These are phyloP conservation scores for Kuraishia cidri DNA, from an alignment of 805 yeast species.

Conservation along the genomic window DNA sequence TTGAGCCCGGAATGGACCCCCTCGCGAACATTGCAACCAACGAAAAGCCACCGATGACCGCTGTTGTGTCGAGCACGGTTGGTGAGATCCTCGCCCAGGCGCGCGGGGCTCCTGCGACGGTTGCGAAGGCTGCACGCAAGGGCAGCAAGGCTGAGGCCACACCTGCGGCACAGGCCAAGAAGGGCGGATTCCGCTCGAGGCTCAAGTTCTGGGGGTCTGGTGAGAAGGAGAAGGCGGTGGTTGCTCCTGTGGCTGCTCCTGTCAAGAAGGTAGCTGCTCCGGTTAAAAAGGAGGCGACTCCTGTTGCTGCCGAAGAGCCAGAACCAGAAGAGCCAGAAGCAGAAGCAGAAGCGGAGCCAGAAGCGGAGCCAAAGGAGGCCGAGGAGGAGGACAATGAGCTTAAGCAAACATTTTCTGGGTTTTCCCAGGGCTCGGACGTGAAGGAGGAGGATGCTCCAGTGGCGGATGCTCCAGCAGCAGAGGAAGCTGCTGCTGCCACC, in stretches of 20 bases:
- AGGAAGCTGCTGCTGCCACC: neutral
- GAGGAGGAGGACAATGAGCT: slow-evolving; percentile 5
- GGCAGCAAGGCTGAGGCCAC: slow-evolving; percentile 6
- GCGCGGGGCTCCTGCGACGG: slow-evolving; percentile 1
- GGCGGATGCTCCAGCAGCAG: neutral
- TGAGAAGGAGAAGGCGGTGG: neutral
- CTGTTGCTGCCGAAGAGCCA: slow-evolving; percentile 4
- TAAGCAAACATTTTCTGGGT: slow-evolving; percentile 27
- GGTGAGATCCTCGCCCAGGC: slow-evolving; percentile 3
- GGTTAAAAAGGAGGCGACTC: slow-evolving; percentile 4
- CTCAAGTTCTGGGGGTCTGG: neutral
- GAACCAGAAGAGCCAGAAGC: slow-evolving; percentile 4
- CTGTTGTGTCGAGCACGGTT: slow-evolving; percentile 12
- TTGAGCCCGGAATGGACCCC: slow-evolving; percentile 12
- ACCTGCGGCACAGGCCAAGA: slow-evolving; percentile 6
- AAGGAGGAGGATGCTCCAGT: slow-evolving; percentile 3
- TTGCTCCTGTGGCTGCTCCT: slow-evolving; percentile 4
- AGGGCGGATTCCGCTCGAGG: slow-evolving; percentile 3
- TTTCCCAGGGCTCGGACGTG: slow-evolving; percentile 33
- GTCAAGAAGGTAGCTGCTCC: slow-evolving; percentile 3
- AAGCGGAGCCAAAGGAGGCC: slow-evolving; percentile 1
- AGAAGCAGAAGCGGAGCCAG: slow-evolving; percentile 4
- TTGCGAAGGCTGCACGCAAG: slow-evolving; percentile 5
- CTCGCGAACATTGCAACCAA: slow-evolving; percentile 13
- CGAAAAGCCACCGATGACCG: slow-evolving; percentile 27